Conservation (phyloP, 306 rosid species). For the Pyrus communis region DNA sequence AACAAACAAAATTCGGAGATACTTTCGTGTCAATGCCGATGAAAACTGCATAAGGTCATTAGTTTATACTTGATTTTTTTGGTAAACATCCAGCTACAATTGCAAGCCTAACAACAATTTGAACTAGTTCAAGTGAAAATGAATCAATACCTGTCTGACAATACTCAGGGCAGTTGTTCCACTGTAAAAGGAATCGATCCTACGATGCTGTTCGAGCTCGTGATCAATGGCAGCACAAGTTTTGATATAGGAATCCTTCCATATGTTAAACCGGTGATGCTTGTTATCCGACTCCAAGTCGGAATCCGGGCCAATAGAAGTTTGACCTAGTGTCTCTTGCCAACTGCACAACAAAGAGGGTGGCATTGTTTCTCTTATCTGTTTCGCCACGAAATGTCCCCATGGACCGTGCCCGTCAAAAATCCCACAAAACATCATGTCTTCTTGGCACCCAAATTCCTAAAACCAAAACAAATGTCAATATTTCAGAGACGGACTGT, state of each 20-base stretch:
- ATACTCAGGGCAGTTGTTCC: slow-evolving; percentile 88
- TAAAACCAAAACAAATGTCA: slow-evolving; percentile 15
- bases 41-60: neutral
- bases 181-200: slow-evolving; percentile 68
- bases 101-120: neutral
- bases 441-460: slow-evolving; percentile 96
- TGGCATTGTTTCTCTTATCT: slow-evolving; percentile 73
- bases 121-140: neutral
- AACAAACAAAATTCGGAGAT: neutral
- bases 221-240: slow-evolving; percentile 80
- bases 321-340: slow-evolving; percentile 67
- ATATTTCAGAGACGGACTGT: too few relatives aligned
- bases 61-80: neutral
- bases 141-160: slow-evolving; percentile 67
- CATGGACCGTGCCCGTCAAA: slow-evolving; percentile 95
- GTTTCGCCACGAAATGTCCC: slow-evolving; percentile 93
- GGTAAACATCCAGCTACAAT: neutral
- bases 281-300: slow-evolving; percentile 36
- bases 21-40: neutral
- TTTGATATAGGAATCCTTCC: slow-evolving; percentile 76
- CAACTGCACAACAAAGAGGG: slow-evolving; percentile 62
- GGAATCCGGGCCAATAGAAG: slow-evolving; percentile 32
- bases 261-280: slow-evolving; percentile 44
- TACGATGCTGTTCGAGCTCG: slow-evolving; percentile 59
- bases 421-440: slow-evolving; percentile 81